phyloP scores from a whole-genome alignment of 495 filamentous ascomycete genomes.

The Trichoderma orchidacearum region DNA sequence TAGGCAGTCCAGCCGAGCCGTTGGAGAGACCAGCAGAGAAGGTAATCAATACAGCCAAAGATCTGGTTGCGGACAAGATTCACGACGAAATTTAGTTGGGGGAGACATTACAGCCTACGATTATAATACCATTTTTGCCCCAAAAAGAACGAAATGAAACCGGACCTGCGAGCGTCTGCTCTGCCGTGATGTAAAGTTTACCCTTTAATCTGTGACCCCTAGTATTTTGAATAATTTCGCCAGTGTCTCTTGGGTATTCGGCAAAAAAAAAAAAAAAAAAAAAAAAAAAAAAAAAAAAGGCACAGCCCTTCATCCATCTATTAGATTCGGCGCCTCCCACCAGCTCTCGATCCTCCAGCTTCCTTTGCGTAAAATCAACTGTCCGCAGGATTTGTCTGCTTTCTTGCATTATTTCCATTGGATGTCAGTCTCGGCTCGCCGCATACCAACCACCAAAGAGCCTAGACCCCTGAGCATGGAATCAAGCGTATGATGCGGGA shows the following conservation, averaged over 20 bases:
- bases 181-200: no score
- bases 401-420: background rate
- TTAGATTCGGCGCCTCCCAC: no score
- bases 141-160: background rate
- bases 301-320: background rate
- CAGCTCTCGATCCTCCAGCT: background rate
- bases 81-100: constrained; percentile 17
- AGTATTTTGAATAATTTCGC: no score
- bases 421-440: background rate
- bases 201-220: no score
- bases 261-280: no score
- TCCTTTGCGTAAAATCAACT: background rate
- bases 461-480: background rate
- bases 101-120: background rate
- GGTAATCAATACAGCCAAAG: constrained; percentile 29
- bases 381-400: background rate
- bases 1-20: constrained; percentile 19
- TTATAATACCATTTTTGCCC: background rate
- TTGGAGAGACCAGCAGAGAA: constrained; percentile 25
- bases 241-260: no score
- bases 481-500: background rate
- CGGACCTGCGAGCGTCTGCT: no score
- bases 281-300: background rate
- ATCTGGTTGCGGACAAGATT: constrained; percentile 31
- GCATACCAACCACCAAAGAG: background rate